These are phyloP conservation scores for Annona squamosa DNA, from an alignment of 164 flowering plant genomes.

Conservation along the genomic window DNA sequence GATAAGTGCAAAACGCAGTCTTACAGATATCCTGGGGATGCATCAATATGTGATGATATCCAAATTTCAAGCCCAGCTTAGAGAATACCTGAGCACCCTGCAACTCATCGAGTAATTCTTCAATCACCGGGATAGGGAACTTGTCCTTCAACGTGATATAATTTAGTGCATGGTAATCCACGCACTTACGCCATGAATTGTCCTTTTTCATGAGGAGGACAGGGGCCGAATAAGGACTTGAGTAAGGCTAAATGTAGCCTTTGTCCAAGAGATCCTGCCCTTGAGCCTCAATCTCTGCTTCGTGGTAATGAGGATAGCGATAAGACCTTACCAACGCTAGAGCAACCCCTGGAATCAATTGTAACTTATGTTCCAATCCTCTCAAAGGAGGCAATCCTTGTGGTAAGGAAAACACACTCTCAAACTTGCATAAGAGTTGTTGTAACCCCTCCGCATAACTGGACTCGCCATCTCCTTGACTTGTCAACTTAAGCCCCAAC, in stretches of 20 bases:
- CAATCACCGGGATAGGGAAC: too few relatives aligned
- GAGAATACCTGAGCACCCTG: neutral
- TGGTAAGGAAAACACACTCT: too few relatives aligned
- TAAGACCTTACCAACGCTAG: neutral
- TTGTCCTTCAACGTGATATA: too few relatives aligned
- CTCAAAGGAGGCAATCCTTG: neutral
- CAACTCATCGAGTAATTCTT: too few relatives aligned
- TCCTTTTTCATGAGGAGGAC: neutral
- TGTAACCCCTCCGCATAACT: too few relatives aligned
- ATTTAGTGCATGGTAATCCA: too few relatives aligned
- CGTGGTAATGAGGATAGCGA: neutral
- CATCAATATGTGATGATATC: neutral
- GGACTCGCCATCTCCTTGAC: too few relatives aligned
- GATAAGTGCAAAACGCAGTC: neutral
- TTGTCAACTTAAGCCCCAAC: too few relatives aligned
- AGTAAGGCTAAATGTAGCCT: neutral
- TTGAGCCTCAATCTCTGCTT: neutral
- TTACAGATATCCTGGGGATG: neutral
- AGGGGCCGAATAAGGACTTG: neutral
- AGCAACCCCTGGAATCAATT: neutral
- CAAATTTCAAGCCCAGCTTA: neutral
- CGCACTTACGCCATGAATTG: too few relatives aligned
- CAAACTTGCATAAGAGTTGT: too few relatives aligned
- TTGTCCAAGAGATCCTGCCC: neutral
- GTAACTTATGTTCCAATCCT: neutral